These are phyloP conservation scores for Punica granatum DNA, from an alignment of 345 rosid species.

Conservation along the genomic window DNA sequence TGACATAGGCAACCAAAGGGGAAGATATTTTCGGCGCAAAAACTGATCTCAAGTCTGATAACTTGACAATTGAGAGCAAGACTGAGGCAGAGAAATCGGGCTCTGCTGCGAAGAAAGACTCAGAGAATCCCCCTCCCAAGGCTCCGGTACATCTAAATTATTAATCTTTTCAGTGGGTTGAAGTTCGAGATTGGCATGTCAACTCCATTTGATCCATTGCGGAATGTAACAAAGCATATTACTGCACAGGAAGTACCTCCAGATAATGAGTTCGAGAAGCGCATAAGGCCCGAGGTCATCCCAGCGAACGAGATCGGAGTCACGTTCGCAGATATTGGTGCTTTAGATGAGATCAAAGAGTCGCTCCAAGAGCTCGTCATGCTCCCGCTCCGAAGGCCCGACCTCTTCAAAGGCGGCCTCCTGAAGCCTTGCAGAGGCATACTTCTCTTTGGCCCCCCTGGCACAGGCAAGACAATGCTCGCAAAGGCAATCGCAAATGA, in stretches of 20 bases:
- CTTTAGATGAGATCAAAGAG: slow-evolving; percentile 83
- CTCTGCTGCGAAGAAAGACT: slow-evolving; percentile 55
- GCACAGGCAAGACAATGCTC: slow-evolving; percentile 99
- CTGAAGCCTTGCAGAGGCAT: slow-evolving; percentile 98
- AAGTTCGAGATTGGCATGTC: neutral
- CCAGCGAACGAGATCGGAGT: slow-evolving; percentile 94
- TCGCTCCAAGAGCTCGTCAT: slow-evolving; percentile 95
- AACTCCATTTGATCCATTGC: neutral
- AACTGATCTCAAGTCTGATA: slow-evolving; percentile 49
- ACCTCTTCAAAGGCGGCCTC: slow-evolving; percentile 93
- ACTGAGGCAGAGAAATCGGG: slow-evolving; percentile 53
- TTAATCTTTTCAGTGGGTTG: neutral
- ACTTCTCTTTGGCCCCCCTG: slow-evolving; percentile 94
- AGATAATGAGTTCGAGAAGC: slow-evolving; percentile 93
- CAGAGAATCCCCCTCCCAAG: slow-evolving; percentile 50
- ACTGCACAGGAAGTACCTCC: slow-evolving; percentile 69
- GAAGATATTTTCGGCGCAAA: slow-evolving; percentile 42
- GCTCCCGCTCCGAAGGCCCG: slow-evolving; percentile 96
- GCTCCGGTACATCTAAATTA: slow-evolving; percentile 31
- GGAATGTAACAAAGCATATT: neutral
- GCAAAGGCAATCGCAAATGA: slow-evolving; percentile 99
- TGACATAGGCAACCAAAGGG: slow-evolving; percentile 35
- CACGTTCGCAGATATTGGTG: slow-evolving; percentile 90
- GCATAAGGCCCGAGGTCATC: slow-evolving; percentile 96
- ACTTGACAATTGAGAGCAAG: slow-evolving; percentile 41